These are phyloP conservation scores for Xerocomellus chrysenteron DNA, from an alignment of 768 basidiomycete species.

Conservation along the genomic window DNA sequence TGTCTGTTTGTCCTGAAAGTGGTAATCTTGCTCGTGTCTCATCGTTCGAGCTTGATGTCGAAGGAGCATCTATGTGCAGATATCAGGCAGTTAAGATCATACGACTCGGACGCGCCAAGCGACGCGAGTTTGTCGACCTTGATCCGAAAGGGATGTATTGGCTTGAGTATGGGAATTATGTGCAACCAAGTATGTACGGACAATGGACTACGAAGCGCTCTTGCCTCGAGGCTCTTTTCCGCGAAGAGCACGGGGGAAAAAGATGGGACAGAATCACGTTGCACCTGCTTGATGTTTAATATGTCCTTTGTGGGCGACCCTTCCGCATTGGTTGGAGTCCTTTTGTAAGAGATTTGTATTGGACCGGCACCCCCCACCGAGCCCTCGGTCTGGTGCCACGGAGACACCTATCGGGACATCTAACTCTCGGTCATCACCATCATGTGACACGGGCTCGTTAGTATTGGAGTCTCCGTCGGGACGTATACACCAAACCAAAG, in stretches of 20 bases:
- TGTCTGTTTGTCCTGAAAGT: background rate
- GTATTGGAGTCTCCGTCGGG: background rate
- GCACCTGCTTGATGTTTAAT: background rate
- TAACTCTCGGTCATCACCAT: no score
- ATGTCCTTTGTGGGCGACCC: constrained; percentile 5
- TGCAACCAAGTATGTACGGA: background rate
- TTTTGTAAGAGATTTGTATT: background rate
- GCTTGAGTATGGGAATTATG: background rate
- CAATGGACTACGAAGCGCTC: background rate
- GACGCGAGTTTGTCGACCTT: background rate
- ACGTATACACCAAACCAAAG: background rate
- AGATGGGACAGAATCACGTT: background rate
- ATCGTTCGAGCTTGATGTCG: background rate
- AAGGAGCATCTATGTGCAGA: background rate
- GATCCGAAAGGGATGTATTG: background rate
- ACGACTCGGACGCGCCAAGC: background rate
- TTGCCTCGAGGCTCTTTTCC: constrained; percentile 5
- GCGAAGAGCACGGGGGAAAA: constrained; percentile 1
- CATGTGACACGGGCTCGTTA: no score
- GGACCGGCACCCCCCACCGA: background rate
- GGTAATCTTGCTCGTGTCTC: background rate
- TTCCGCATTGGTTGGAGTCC: background rate
- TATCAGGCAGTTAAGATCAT: background rate
- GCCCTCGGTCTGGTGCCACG: background rate
- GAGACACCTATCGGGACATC: background rate